These are phyloP conservation scores for Nicotiana tomentosiformis DNA, from an alignment of 257 asterid species.

Conservation along the genomic window DNA sequence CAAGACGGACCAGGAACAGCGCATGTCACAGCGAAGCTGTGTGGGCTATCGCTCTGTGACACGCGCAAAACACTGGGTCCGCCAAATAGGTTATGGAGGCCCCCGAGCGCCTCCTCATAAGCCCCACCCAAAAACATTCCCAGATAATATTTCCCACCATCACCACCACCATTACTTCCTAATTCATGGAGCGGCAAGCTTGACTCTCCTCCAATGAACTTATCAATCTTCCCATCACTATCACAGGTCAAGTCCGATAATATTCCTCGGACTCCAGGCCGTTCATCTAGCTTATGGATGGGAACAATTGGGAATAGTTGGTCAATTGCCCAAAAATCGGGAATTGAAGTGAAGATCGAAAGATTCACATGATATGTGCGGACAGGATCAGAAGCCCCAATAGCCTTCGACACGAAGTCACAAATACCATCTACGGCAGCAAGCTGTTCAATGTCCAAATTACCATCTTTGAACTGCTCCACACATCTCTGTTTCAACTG, in stretches of 20 bases:
- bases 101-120: conserved; percentile 91
- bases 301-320: conserved; percentile 91
- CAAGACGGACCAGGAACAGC: conserved; percentile 78
- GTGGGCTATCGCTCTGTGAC: conserved; percentile 76
- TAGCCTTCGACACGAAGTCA: conserved; percentile 55
- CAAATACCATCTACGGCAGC: conserved; percentile 84
- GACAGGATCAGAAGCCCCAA: conserved; percentile 58
- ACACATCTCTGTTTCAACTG: conserved; percentile 80
- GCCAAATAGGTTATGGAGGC: conserved; percentile 82
- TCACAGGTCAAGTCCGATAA: conserved; percentile 90
- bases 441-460: conserved; percentile 62
- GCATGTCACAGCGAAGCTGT: conserved; percentile 67
- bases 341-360: conserved; percentile 86
- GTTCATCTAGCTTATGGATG: conserved; percentile 74
- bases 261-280: conserved; percentile 56
- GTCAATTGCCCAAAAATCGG: conserved; percentile 90
- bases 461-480: conserved; percentile 85
- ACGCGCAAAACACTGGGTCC: conserved; percentile 89
- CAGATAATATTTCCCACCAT: conserved; percentile 43
- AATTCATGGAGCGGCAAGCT: conserved; percentile 82
- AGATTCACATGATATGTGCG: conserved; percentile 72
- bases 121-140: conserved; percentile 99
- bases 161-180: conserved; percentile 28
- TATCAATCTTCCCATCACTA: conserved; percentile 86
- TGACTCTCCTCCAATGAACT: conserved; percentile 89